Conservation (phyloP, 257 asterid genomes). For the Ajuga chamaepitys region DNA sequence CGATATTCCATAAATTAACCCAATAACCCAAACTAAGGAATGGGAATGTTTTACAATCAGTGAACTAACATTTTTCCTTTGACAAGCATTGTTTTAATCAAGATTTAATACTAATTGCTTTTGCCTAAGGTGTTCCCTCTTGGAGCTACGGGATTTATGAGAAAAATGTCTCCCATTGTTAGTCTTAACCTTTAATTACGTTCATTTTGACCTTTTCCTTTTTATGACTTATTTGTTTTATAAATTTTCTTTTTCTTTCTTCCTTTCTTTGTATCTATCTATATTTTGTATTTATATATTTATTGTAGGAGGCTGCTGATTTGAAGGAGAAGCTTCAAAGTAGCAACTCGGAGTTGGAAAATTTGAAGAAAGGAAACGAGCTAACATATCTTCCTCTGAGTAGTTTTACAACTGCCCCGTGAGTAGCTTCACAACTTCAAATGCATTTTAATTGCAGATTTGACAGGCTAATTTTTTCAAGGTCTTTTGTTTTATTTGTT, state of each 20-base stretch:
- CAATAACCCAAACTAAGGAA: not conserved
- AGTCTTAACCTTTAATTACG: not conserved
- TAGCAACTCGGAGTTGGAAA: slow-evolving; percentile 50
- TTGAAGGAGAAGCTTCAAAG: slow-evolving; percentile 53
- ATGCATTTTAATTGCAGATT: slow-evolving; percentile 10
- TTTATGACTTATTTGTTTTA: not conserved
- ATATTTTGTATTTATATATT: not conserved
- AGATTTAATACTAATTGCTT: not conserved
- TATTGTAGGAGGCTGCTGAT: slow-evolving; percentile 48
- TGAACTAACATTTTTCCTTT: not conserved
- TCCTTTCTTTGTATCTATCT: slow-evolving; percentile 3
- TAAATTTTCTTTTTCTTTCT: not conserved
- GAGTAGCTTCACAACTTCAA: slow-evolving; percentile 25
- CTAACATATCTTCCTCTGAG: slow-evolving; percentile 44
- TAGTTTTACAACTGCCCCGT: slow-evolving; percentile 47
- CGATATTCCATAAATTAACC: no score
- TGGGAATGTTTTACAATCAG: not conserved
- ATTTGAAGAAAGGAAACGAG: slow-evolving; percentile 43
- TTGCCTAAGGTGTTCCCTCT: not conserved
- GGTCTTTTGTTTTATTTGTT: no score
- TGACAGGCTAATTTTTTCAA: not conserved
- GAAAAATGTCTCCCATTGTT: not conserved
- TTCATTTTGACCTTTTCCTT: not conserved
- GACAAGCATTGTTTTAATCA: not conserved
- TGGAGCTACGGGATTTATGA: not conserved